phyloP scores from a whole-genome alignment of 2,329 filamentous ascomycete genomes.

The Aureobasidium sp. region DNA sequence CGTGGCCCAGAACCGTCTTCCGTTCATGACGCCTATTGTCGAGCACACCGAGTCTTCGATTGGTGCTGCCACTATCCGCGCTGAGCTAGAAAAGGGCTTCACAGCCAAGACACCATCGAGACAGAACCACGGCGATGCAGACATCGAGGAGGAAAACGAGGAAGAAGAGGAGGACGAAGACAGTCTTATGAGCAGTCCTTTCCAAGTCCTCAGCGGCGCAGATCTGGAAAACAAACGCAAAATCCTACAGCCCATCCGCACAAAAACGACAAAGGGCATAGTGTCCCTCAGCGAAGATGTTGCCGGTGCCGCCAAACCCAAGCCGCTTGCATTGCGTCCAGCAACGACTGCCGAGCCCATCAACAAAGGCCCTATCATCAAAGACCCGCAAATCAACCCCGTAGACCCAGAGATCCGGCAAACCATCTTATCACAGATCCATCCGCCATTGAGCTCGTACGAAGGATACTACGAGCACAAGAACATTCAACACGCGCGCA shows the following conservation, averaged over 20 bases:
- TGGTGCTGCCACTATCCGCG: conserved; percentile 54
- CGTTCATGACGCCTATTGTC: conserved; percentile 98
- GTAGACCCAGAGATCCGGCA: conserved; percentile 69
- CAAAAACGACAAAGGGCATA: conserved; percentile 41
- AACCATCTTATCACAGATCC: conserved; percentile 66
- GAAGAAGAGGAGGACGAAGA: conserved; percentile 35
- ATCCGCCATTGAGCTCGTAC: conserved; percentile 68
- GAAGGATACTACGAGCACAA: conserved; percentile 72
- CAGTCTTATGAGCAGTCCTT: conserved; percentile 61
- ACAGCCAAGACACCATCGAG: conserved; percentile 73
- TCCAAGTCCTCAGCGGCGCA: conserved; percentile 52
- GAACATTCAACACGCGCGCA: conserved; percentile 56
- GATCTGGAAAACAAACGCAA: conserved; percentile 34
- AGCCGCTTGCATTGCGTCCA: conserved; percentile 26
- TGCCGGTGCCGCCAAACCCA: conserved; percentile 17
- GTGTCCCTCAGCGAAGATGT: conserved; percentile 25
- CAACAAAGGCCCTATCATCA: conserved; percentile 66
- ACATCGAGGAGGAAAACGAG: conserved; percentile 32
- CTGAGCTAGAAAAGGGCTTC: conserved; percentile 49
- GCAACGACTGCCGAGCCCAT: conserved; percentile 20
- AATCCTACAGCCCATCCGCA: conserved; percentile 46
- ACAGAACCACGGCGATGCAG: conserved; percentile 32
- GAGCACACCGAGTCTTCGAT: conserved; percentile 90
- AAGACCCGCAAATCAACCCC: conserved; percentile 80
- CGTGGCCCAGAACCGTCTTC: conserved; percentile 80